Base-by-base conservation (phyloP, 495 filamentous ascomycete genomes). In the Penicillium soppii region DNA sequence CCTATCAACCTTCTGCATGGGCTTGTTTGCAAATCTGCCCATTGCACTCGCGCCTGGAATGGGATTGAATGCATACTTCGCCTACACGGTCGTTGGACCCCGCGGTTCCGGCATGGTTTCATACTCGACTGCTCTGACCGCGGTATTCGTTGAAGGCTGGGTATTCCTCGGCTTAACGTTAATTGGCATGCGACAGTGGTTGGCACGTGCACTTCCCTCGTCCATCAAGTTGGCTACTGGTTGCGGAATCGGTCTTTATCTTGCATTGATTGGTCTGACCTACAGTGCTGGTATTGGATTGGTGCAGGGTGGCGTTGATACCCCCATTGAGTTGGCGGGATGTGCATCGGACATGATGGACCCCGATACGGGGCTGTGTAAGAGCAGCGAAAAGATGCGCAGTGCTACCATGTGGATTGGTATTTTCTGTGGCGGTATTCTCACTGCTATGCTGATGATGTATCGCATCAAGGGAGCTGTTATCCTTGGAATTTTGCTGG, bases 201-300 rank as follows among this genome's bases (percentile, higher is more conserved):
- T 92, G 22, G 89, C 88, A 1, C 82, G 87, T 42, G 80, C 84
- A 32, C 85, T 92, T 20, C 89, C 89, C 1, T 76, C 80, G 20
- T 88, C 83, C 39, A 88, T 92, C 64, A 92, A 92, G 66, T 82
- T 91, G 33, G 88, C 88, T n/a, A 88, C 85, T 21, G 88, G 88
- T 40, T 85, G 85, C 8, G 89, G 89, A 37, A 92, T 92, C 43
- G 89, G 89, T 4, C 69, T 92, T 10, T 91, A 91, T 61, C 76
- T 92, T 29, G 88, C 88, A 3, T 68, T 92, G 45, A 92, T 92
- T 56, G 89, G 89, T 2, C 68, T 92, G 40, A 90, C 84, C 1
- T 91, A 90, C 54, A 81, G 79, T 53, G 87, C 89, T 55, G 89
- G 89, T 49, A 89, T 92, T 58, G 89, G 89, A 15, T 74, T 86